These are phyloP conservation scores for Cadophora sp. DNA, from an alignment of 2,329 filamentous ascomycete species.

Conservation along the genomic window DNA sequence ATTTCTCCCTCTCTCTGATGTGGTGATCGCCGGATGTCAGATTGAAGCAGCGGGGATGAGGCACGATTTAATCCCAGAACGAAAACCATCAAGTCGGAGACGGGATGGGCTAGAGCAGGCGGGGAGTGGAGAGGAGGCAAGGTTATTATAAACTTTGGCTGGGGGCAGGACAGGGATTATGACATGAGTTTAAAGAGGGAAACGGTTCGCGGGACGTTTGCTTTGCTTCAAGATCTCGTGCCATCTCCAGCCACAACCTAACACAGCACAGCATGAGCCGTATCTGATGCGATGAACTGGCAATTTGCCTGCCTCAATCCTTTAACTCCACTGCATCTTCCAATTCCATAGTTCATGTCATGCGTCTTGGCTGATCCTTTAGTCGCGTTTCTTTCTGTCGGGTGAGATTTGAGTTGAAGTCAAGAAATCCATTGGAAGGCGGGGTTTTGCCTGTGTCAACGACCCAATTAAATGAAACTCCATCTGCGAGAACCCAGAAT, in stretches of 20 bases:
- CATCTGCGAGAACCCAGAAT: neutral
- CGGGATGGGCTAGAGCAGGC: neutral
- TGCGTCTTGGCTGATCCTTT: neutral
- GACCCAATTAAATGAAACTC: neutral
- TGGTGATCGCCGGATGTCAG: neutral
- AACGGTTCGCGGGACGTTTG: neutral
- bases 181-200: neutral
- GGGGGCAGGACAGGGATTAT: neutral
- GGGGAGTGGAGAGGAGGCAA: conserved; percentile 4
- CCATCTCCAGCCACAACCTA: neutral
- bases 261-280: neutral
- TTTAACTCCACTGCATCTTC: neutral
- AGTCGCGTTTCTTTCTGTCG: neutral
- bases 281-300: neutral
- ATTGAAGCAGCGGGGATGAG: neutral
- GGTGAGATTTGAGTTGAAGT: neutral
- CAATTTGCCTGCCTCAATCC: neutral
- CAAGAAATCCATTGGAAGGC: neutral
- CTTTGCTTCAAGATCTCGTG: neutral
- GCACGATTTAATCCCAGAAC: neutral
- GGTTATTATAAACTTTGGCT: conserved; percentile 13
- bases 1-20: neutral
- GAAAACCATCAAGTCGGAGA: neutral
- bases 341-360: neutral
- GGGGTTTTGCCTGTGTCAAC: neutral